Evolutionary conservation across 2,329 filamentous ascomycete species (phyloP).

Genomic region (Phoma herbarum): DNA sequence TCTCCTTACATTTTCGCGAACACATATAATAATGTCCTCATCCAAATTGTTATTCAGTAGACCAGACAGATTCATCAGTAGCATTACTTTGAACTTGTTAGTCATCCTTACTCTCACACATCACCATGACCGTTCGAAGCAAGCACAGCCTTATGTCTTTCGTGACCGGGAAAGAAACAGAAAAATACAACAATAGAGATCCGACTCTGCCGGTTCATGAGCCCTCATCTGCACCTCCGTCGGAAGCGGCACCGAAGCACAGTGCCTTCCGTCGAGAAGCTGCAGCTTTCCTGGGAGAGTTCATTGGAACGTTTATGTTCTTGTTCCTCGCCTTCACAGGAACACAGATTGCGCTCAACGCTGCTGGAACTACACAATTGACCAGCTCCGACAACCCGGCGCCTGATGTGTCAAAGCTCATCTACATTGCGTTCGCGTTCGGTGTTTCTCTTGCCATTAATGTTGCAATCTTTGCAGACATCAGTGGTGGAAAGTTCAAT

Average conservation of each 20-base stretch:
- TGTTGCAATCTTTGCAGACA: conserved; percentile 49
- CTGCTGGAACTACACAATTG: conserved; percentile 41
- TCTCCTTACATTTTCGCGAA: conserved; percentile 20
- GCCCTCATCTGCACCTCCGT: conserved; percentile 17
- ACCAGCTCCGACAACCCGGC: conserved; percentile 21
- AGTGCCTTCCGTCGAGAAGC: conserved; percentile 29
- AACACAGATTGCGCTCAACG: conserved; percentile 60
- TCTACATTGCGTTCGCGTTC: conserved; percentile 49
- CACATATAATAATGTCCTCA: conserved; percentile 16
- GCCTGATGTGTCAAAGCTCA: conserved; percentile 40
- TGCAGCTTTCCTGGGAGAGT: conserved; percentile 51
- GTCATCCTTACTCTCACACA: not conserved
- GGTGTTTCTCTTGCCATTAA: conserved; percentile 48
- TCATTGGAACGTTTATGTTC: conserved; percentile 58
- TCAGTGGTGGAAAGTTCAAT: conserved; percentile 46
- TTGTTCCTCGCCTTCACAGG: conserved; percentile 48
- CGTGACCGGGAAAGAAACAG: conserved; percentile 17
- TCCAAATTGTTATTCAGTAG: conserved; percentile 6
- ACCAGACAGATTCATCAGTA: conserved; percentile 1
- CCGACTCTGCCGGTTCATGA: conserved; percentile 26
- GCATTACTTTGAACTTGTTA: not conserved
- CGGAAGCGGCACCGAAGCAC: conserved; percentile 13
- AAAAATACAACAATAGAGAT: conserved; percentile 17
- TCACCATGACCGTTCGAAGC: conserved; percentile 18
- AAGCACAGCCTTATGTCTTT: conserved; percentile 24